These are phyloP conservation scores for Thuja plicata DNA, from an alignment of 83 land plant species.

Conservation along the genomic window DNA sequence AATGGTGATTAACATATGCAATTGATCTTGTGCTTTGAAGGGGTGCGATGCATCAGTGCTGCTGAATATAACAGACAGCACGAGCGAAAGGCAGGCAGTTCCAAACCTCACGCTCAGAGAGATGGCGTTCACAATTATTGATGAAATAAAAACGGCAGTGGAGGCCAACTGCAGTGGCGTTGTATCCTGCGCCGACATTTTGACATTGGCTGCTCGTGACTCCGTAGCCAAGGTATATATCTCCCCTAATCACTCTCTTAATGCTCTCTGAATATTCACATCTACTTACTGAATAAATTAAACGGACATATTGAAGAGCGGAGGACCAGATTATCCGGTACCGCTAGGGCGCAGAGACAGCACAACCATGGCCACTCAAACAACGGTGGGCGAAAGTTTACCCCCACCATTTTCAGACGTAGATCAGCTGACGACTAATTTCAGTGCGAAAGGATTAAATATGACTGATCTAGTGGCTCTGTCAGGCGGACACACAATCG, in stretches of 20 bases:
- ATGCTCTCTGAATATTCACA: too few species aligned
- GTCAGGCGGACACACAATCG: conserved; percentile 72
- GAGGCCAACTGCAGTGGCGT: conserved; percentile 40
- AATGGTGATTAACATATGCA: background rate
- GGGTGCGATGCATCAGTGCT: conserved; percentile 77
- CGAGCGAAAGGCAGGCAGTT: conserved; percentile 47
- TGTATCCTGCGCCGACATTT: conserved; percentile 76
- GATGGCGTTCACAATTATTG: conserved; percentile 37
- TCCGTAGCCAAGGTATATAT: conserved; percentile 34
- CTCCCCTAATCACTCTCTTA: too few species aligned
- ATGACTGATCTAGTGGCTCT: conserved; percentile 56
- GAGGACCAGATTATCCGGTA: too few species aligned
- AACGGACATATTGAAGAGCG: too few species aligned
- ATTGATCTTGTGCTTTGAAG: conserved; percentile 14
- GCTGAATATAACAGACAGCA: conserved; percentile 27
- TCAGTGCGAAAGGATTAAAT: conserved; percentile 30
- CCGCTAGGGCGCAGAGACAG: too few species aligned
- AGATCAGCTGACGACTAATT: conserved; percentile 15
- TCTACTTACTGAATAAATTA: too few species aligned
- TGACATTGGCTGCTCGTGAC: conserved; percentile 66
- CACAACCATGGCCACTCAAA: too few species aligned
- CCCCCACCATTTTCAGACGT: conserved; percentile 43
- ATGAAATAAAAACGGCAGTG: conserved; percentile 33
- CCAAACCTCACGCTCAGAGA: conserved; percentile 56
- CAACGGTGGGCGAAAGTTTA: conserved; percentile 19